Evolutionary conservation across 305 asterid genomes (phyloP), one percentile per base, ranked within the genome.

Genomic region (Fraxinus ornus): DNA sequence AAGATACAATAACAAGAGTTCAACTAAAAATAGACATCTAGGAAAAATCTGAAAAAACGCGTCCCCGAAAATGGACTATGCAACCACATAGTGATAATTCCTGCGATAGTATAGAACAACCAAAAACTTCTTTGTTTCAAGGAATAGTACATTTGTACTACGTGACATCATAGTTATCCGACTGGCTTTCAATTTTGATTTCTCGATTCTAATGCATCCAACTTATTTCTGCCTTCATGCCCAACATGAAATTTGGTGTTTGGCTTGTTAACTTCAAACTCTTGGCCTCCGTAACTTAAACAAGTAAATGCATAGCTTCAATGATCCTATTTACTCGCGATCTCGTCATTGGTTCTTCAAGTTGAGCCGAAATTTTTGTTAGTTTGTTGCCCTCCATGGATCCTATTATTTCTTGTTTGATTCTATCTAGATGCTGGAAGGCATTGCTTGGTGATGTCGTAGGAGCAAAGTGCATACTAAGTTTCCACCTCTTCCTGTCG

Each of bases 401-500:
- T 12, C 52, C 52, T 44, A 44, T 44, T 15, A 10, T 41, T 47
- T 86, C 93, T 33, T 88, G 24, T 15, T 85, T 80, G 76, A 81
- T 82, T 78, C 83, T 87, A 83, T 84, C 88, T 60, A 78, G 80
- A 78, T 85, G 89, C 80, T 84, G 84, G 84, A 89, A 87, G 41
- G 70, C 86, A 44, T 85, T 87, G 86, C 85, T 89, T 68, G 74
- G 44, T 79, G 88, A 71, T 62, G 84, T 86, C 44, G 85, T 60
- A 75, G 87, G 86, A 3, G 57, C 86, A 83, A 90, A 79, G 80
- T 88, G 83, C 19, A 75, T 87, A 13, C 80, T 74, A n/a, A 81
- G 83, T 86, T 86, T 85, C 93, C 49, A 79, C 86, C 75, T 85
- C 89, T 85, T 85, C 92, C 95, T 94, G 90, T 82, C 2, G 4